A percentile compares a stretch with the other conserved stretches of the same genome.
Evolutionary conservation across 192 early-diverging fungal genomes (phyloP).

Genomic region (Umbelopsis ramanniana): DNA sequence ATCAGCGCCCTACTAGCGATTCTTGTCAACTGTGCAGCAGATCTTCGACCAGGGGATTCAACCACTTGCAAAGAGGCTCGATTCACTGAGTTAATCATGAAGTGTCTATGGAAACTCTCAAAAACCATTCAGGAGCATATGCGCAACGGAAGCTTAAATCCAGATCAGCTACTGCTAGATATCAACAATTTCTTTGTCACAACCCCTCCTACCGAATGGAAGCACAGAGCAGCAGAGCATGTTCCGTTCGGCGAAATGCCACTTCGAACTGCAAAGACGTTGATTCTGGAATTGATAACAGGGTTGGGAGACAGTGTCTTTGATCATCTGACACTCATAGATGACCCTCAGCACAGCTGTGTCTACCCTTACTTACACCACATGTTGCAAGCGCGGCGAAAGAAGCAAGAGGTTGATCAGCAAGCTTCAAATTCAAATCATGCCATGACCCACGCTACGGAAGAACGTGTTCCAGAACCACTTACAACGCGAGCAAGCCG

Average conservation of each 20-base stretch:
- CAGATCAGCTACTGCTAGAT: constrained; percentile 69
- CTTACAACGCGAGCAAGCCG: not conserved
- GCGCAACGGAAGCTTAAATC: constrained; percentile 58
- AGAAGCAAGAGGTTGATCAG: constrained; percentile 33
- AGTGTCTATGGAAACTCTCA: constrained; percentile 96
- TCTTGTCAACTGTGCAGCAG: constrained; percentile 61
- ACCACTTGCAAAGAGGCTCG: constrained; percentile 59
- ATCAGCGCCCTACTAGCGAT: constrained; percentile 74
- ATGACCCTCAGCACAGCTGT: constrained; percentile 64
- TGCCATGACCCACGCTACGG: not conserved
- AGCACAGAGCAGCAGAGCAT: constrained; percentile 71
- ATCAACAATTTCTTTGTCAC: constrained; percentile 84
- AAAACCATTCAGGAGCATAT: constrained; percentile 82
- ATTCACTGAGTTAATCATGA: constrained; percentile 91
- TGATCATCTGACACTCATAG: constrained; percentile 63
- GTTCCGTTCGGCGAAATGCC: constrained; percentile 91
- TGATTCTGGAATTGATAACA: constrained; percentile 78
- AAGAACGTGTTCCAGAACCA: constrained; percentile 14
- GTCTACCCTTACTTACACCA: constrained; percentile 69
- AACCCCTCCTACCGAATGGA: constrained; percentile 89
- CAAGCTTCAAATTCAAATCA: constrained; percentile 17
- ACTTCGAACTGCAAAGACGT: constrained; percentile 91
- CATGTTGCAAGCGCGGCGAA: constrained; percentile 55
- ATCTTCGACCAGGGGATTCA: constrained; percentile 55
- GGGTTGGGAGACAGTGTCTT: constrained; percentile 65